Percentiles rank a stretch among this genome's conserved stretches.
Evolutionary conservation across 352 stramenopile genomes (phyloP).

Genomic region (Pythium folliculosum): DNA sequence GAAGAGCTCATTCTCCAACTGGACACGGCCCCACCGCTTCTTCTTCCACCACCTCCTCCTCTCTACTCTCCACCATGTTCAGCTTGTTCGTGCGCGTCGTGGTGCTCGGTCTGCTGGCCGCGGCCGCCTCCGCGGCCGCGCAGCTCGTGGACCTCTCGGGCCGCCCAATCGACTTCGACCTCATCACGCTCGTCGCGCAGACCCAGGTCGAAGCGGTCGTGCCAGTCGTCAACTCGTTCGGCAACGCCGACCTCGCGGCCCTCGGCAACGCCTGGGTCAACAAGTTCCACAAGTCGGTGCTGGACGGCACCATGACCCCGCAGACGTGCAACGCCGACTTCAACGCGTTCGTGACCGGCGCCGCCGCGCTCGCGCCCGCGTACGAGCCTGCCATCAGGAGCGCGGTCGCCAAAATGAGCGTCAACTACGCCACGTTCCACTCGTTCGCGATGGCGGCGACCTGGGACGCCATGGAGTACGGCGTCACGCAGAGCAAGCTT

Average conservation of each 20-base stretch:
- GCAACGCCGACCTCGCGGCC: not conserved
- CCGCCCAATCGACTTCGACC: constrained; percentile 1
- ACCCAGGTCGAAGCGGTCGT: constrained; percentile 1
- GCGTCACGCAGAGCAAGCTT: not conserved
- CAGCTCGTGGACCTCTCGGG: constrained; percentile 4
- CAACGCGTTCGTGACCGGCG: not conserved
- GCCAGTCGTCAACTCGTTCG: constrained; percentile 1
- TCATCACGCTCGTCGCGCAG: constrained; percentile 1
- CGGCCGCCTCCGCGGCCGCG: not conserved
- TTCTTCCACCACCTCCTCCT: too few species aligned
- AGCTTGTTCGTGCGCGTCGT: not conserved
- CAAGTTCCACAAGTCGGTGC: constrained; percentile 3
- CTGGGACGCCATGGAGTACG: constrained; percentile 6
- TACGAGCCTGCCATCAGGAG: not conserved
- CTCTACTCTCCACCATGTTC: not conserved
- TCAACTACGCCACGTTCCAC: constrained; percentile 1
- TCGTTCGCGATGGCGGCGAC: constrained; percentile 7
- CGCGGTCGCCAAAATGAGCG: not conserved
- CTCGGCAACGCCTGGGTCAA: constrained; percentile 5
- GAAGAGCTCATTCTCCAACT: not conserved
- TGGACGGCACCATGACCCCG: constrained; percentile 6
- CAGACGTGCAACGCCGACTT: not conserved
- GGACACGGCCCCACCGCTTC: not conserved
- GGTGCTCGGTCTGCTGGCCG: constrained; percentile 1
- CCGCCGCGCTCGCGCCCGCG: not conserved